These are phyloP conservation scores for Agastache rugosa DNA, from an alignment of 257 asterid species.

Conservation along the genomic window DNA sequence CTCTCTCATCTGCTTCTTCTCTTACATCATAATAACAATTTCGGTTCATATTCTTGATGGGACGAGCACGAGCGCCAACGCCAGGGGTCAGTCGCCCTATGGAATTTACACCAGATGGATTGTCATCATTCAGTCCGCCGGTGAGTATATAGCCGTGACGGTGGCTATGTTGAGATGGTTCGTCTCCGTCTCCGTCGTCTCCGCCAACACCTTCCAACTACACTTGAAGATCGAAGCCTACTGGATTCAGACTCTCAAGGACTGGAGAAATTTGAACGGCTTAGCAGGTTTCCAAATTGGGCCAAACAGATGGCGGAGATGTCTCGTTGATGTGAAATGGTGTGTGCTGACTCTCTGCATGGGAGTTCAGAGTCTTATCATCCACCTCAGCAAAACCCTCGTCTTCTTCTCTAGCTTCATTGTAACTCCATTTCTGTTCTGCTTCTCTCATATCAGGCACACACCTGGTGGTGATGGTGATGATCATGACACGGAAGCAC, in stretches of 20 bases:
- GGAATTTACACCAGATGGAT: slow-evolving; percentile 22
- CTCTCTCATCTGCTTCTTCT: slow-evolving; percentile 3
- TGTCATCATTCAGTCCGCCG: not conserved
- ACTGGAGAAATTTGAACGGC: slow-evolving; percentile 26
- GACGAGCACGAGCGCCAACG: not conserved
- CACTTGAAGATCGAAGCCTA: not conserved
- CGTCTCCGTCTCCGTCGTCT: too few relatives aligned
- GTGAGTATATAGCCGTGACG: not conserved
- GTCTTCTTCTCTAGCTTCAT: not conserved
- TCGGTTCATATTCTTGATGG: not conserved
- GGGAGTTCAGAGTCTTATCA: not conserved
- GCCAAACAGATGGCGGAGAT: not conserved
- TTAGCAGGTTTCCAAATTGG: not conserved
- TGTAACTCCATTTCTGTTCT: not conserved
- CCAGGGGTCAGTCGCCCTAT: not conserved
- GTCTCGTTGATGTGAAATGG: not conserved
- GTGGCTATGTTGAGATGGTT: slow-evolving; percentile 13
- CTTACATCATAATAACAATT: not conserved
- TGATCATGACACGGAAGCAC: too few relatives aligned
- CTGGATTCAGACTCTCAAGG: slow-evolving; percentile 7
- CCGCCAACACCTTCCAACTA: not conserved
- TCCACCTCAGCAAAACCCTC: not conserved
- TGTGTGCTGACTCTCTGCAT: not conserved
- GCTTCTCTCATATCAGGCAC: not conserved
- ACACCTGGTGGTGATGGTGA: too few relatives aligned